These are phyloP conservation scores for Chytriomyces confervae DNA, from an alignment of 192 early-diverging fungal genomes.

Conservation along the genomic window DNA sequence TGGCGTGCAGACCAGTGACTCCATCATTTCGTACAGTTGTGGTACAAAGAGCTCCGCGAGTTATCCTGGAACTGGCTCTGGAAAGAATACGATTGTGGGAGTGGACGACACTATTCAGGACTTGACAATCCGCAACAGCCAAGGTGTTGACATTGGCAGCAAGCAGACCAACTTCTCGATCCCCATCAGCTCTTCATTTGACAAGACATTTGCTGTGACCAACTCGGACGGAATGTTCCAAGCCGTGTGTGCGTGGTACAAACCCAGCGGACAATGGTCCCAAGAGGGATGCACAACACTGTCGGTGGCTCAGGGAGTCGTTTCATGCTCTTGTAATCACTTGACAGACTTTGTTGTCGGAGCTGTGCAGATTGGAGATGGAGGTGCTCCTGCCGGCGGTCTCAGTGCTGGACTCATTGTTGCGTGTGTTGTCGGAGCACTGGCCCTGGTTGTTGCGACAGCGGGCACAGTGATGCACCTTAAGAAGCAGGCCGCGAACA, in stretches of 20 bases:
- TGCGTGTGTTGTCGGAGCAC: constrained; percentile 31
- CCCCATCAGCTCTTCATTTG: constrained; percentile 1
- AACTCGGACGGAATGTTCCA: neutral
- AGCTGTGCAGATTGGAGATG: neutral
- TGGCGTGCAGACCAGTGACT: constrained; percentile 1
- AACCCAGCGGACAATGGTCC: constrained; percentile 3
- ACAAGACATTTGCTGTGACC: constrained; percentile 5
- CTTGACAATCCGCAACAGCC: neutral
- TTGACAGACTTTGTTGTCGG: constrained; percentile 12
- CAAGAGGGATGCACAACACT: constrained; percentile 7
- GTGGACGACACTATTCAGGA: neutral
- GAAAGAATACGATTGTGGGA: neutral
- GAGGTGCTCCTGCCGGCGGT: neutral
- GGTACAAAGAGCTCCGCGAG: neutral
- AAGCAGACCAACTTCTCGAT: constrained; percentile 20
- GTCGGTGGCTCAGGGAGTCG: neutral
- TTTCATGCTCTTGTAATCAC: constrained; percentile 33
- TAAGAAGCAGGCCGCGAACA: constrained; percentile 1
- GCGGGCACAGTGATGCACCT: constrained; percentile 28
- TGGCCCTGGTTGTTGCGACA: constrained; percentile 23
- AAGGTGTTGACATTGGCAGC: neutral
- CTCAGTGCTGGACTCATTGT: constrained; percentile 28
- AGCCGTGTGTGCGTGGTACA: constrained; percentile 27
- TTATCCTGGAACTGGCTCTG: constrained; percentile 7
- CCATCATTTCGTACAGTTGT: constrained; percentile 25